Evolutionary conservation across 2,329 filamentous ascomycete genomes (phyloP).

Genomic region (Ceratocystis destructans): DNA sequence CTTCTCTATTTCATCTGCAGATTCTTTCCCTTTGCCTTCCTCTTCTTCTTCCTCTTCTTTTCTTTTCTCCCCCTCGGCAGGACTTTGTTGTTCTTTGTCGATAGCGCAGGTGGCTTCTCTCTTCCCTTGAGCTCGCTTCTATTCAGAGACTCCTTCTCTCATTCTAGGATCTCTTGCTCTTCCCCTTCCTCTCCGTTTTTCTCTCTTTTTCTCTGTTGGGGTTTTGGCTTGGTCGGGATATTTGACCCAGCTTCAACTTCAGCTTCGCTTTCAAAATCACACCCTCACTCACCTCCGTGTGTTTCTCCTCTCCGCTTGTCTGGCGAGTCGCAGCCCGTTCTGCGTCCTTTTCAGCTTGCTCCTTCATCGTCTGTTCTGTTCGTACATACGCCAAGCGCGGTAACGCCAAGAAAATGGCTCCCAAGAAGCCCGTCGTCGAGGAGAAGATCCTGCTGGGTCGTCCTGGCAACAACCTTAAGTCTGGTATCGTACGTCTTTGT

Average conservation of each 20-base stretch:
- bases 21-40: constrained; percentile 8
- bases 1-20: constrained; percentile 13
- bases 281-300: constrained; percentile 31
- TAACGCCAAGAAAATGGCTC: constrained; percentile 65
- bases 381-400: constrained; percentile 41
- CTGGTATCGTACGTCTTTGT: constrained; percentile 68
- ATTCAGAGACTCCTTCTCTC: background rate
- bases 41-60: constrained; percentile 10
- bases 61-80: constrained; percentile 16
- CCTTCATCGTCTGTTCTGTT: constrained; percentile 29
- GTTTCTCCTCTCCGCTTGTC: constrained; percentile 36
- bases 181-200: background rate
- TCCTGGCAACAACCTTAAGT: constrained; percentile 96
- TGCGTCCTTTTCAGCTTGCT: constrained; percentile 32
- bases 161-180: background rate
- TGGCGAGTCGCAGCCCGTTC: constrained; percentile 49
- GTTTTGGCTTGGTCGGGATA: constrained; percentile 8
- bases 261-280: constrained; percentile 18
- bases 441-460: constrained; percentile 94
- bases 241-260: constrained; percentile 11
- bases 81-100: constrained; percentile 19
- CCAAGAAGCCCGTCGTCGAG: constrained; percentile 83
- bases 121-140: background rate
- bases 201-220: background rate
- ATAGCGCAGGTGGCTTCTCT: constrained; percentile 2